Base-by-base conservation (phyloP, 148 eudicot genomes). In the Beta vulgaris region DNA sequence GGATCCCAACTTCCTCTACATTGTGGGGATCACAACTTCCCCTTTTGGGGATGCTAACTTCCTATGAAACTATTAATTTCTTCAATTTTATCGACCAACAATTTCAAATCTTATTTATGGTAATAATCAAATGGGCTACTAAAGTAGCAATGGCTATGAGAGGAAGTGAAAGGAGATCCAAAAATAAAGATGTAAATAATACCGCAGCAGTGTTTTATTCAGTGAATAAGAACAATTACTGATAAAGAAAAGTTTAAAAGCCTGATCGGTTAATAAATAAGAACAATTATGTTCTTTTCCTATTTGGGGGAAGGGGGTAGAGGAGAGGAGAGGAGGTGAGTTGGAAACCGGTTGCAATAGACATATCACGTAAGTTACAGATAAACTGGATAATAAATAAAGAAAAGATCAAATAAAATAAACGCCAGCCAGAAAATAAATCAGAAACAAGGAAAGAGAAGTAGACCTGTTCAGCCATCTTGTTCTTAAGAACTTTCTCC, bases 381-480 rank as follows among this genome's bases (percentile, higher is more conserved):
- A 2, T 25, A 7, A 55, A 23, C 13, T 25, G 4, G 28, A 9
- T 58, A 16, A 28, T 4, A 26, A 26, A 68, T 19, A 58, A 32
- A 49, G 32, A 69, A 19, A 51, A 32, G 51, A 25, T 26, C 21
- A 75, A 69, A 35, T 31, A 42, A 68, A 65, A 3, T 49, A 18
- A 3, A 35, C 59, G 42, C 40, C n/a, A 36, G 15, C 43, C 44
- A 65, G 19, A 2, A 13, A 1, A 14, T 7, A 54, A 39, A 9
- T 13, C 14, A 43, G 31, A 64, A 9, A 40, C 25, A 26, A 7
- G 13, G 60, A 70, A 49, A n/a, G 31, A 72, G 65, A 76, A 48
- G 19, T 60, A 68, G 18, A 93, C 98, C 96, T 88, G 98, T 77
- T 94, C 98, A 73, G 91, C 91, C 95, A 94, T 91, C 85, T 91